Conservation (phyloP, 768 basidiomycete species). For the Auriculariales sp. region DNA sequence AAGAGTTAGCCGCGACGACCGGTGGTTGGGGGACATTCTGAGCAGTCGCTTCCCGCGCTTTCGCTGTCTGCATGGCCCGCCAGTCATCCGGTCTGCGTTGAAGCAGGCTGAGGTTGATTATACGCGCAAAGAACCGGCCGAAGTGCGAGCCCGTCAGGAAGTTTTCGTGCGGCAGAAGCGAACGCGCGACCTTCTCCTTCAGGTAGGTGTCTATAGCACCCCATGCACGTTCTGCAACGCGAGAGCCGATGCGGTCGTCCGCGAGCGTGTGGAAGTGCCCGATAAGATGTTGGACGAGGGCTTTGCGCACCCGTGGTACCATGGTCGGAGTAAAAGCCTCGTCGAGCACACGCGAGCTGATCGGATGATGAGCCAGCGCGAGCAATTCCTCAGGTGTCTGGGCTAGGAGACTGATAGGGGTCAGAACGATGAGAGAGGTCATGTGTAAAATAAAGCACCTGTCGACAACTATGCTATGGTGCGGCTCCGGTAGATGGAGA, state of each 20-base stretch:
- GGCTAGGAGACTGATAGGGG: slow-evolving; percentile 37
- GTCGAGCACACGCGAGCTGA: slow-evolving; percentile 68
- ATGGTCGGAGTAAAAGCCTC: slow-evolving; percentile 46
- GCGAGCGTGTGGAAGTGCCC: slow-evolving; percentile 69
- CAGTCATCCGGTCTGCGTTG: slow-evolving; percentile 74
- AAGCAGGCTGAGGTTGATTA: slow-evolving; percentile 63
- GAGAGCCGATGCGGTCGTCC: slow-evolving; percentile 81
- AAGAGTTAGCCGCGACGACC: slow-evolving; percentile 8
- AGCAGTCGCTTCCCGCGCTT: slow-evolving; percentile 7
- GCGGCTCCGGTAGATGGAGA: slow-evolving; percentile 49
- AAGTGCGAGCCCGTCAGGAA: slow-evolving; percentile 64
- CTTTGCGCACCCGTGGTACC: slow-evolving; percentile 46
- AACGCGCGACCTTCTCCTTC: slow-evolving; percentile 88
- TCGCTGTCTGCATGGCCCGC: slow-evolving; percentile 49
- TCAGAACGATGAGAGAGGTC: no score
- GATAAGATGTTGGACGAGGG: slow-evolving; percentile 59
- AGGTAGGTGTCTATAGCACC: slow-evolving; percentile 81
- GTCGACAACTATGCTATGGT: slow-evolving; percentile 51
- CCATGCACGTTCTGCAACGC: slow-evolving; percentile 88
- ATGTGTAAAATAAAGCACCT: slow-evolving; percentile 33
- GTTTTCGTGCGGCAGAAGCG: slow-evolving; percentile 57
- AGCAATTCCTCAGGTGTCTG: slow-evolving; percentile 47
- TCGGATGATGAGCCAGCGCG: slow-evolving; percentile 45
- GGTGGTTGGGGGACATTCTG: not conserved
- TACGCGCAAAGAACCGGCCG: slow-evolving; percentile 76